phyloP scores from a whole-genome alignment of 805 yeast species.

The Lachancea mirantina region DNA sequence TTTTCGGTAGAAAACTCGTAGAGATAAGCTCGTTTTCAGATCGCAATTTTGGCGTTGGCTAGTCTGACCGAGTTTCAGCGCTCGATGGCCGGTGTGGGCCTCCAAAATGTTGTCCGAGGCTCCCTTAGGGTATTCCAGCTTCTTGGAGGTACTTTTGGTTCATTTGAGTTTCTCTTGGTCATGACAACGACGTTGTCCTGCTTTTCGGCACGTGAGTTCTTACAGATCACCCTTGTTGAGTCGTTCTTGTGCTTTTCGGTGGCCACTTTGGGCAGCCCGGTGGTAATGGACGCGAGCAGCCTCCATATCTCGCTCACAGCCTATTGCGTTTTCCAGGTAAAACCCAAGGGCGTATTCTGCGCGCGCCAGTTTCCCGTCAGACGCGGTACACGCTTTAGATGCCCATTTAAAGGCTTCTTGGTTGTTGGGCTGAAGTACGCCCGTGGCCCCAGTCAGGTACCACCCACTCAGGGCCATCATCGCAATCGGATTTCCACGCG shows the following conservation, averaged over 20 bases:
- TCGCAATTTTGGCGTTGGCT: too few species aligned
- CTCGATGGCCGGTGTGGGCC: too few species aligned
- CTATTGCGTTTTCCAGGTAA: constrained; percentile 61
- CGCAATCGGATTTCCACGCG: constrained; percentile 56
- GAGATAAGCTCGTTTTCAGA: too few species aligned
- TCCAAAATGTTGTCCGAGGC: too few species aligned
- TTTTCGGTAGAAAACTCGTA: too few species aligned
- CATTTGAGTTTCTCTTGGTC: too few species aligned
- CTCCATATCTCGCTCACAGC: constrained; percentile 37
- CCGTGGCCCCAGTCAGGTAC: constrained; percentile 64
- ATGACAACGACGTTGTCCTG: too few species aligned
- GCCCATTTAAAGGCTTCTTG: constrained; percentile 66
- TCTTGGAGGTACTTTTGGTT: too few species aligned
- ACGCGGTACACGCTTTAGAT: constrained; percentile 38
- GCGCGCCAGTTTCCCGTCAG: constrained; percentile 50
- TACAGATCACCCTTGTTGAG: constrained; percentile 2
- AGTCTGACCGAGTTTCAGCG: too few species aligned
- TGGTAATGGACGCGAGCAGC: constrained; percentile 45
- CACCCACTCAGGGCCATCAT: constrained; percentile 71
- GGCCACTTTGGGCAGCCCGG: constrained; percentile 57
- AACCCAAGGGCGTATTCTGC: constrained; percentile 67
- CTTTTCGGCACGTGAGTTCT: too few species aligned
- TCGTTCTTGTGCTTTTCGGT: constrained; percentile 41
- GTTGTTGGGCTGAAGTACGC: constrained; percentile 46
- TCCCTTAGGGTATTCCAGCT: too few species aligned